A percentile compares a stretch with the other conserved stretches of the same genome.
These are phyloP conservation scores for Dunaliella primolecta DNA, from an alignment of 139 green algal species.

Conservation along the genomic window DNA sequence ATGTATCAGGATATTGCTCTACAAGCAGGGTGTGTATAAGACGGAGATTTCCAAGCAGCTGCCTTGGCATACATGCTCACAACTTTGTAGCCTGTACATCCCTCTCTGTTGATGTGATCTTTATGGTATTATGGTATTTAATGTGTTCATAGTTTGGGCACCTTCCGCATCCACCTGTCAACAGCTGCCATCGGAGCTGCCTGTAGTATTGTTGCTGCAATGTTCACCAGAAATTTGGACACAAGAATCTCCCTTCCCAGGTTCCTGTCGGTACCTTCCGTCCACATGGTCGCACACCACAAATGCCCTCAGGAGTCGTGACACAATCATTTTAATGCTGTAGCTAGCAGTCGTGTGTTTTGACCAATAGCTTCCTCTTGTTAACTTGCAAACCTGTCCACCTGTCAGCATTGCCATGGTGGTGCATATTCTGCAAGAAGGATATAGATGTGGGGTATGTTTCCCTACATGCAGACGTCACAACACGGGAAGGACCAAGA, in stretches of 20 bases:
- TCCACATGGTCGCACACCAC: too few relatives aligned
- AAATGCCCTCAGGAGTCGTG: background rate
- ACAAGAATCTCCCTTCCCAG: too few relatives aligned
- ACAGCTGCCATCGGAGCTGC: too few relatives aligned
- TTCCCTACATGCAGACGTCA: background rate
- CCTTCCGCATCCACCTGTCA: too few relatives aligned
- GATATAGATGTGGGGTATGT: too few relatives aligned
- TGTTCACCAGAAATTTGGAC: too few relatives aligned
- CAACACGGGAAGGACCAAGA: background rate
- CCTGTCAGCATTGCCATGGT: too few relatives aligned
- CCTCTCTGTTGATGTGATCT: too few relatives aligned
- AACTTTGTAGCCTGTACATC: background rate
- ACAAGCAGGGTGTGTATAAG: background rate
- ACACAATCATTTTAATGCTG: background rate
- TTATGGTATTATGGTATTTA: background rate
- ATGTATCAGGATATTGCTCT: background rate
- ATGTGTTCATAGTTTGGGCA: background rate
- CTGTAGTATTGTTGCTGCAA: too few relatives aligned
- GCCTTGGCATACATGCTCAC: background rate
- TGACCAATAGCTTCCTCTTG: background rate
- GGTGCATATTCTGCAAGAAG: too few relatives aligned
- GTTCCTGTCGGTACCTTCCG: too few relatives aligned
- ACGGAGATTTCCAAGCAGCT: too few relatives aligned
- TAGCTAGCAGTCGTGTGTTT: background rate
- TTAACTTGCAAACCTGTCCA: background rate